phyloP scores from a whole-genome alignment of 148 eudicot genomes.

The Chenopodium berlandieri region DNA sequence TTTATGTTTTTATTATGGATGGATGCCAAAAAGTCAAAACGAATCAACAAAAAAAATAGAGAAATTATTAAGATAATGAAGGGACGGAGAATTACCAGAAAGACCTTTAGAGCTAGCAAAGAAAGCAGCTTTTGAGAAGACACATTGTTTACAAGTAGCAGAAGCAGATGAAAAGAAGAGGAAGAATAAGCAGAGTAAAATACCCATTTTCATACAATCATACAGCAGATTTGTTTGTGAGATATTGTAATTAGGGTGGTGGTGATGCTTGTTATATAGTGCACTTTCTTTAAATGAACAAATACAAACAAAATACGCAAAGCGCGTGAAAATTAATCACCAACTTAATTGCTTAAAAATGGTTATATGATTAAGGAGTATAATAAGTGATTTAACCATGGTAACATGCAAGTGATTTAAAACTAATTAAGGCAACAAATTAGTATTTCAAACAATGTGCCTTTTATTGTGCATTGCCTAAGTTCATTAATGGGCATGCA shows the following conservation, averaged over 20 bases:
- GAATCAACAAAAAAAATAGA: too few species aligned
- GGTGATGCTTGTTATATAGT: slow-evolving; percentile 9
- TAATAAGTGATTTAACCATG: not conserved
- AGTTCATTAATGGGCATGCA: too few species aligned
- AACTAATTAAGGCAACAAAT: too few species aligned
- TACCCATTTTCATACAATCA: slow-evolving; percentile 13
- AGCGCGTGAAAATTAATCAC: not conserved
- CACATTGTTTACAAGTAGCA: slow-evolving; percentile 32
- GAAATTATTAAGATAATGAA: not conserved
- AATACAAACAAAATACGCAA: not conserved
- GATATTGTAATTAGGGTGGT: not conserved
- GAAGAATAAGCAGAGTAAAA: slow-evolving; percentile 11
- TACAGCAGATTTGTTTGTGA: not conserved
- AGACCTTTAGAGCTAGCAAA: slow-evolving; percentile 31
- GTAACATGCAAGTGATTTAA: too few species aligned
- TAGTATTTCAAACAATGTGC: too few species aligned
- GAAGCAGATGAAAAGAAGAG: slow-evolving; percentile 23
- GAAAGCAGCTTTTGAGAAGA: slow-evolving; percentile 31
- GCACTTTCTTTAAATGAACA: not conserved
- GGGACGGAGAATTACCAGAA: slow-evolving; percentile 20
- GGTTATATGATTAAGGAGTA: not conserved
- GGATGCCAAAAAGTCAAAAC: too few species aligned
- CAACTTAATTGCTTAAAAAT: not conserved
- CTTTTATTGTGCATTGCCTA: too few species aligned
- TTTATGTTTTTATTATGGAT: too few species aligned